A percentile compares a stretch with the other conserved stretches of the same genome.
phyloP scores from a whole-genome alignment of 345 rosid genomes.

The Populus euphratica region DNA sequence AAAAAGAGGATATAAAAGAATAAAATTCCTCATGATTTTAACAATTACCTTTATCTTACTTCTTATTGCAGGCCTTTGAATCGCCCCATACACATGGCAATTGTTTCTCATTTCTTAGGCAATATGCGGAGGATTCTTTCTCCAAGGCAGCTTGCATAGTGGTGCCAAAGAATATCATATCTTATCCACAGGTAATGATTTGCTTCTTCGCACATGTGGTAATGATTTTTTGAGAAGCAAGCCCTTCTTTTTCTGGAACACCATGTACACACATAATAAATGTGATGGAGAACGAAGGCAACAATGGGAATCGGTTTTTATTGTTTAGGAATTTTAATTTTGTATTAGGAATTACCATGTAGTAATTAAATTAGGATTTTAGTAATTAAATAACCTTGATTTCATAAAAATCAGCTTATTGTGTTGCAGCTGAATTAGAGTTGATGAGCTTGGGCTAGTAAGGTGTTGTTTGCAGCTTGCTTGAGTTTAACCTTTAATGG shows the following conservation, averaged over 20 bases:
- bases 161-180: constrained; percentile 70
- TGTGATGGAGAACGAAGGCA: too few relatives aligned
- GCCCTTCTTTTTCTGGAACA: background rate
- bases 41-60: constrained; percentile 11
- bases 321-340: too few relatives aligned
- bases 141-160: constrained; percentile 88
- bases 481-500: background rate
- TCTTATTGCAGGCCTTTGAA: constrained; percentile 77
- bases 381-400: background rate
- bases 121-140: constrained; percentile 78
- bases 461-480: background rate
- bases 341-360: too few relatives aligned
- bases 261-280: background rate
- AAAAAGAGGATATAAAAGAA: background rate
- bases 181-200: constrained; percentile 80
- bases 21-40: background rate
- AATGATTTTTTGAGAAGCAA: background rate
- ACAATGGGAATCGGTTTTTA: too few relatives aligned
- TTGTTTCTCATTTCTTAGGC: constrained; percentile 83
- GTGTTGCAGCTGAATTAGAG: background rate
- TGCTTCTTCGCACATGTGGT: background rate
- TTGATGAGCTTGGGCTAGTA: background rate
- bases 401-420: background rate
- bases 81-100: constrained; percentile 80
- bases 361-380: background rate